Percentiles rank a stretch among this genome's conserved stretches.
Evolutionary conservation across 495 filamentous ascomycete species (phyloP).

Genomic region (Xylaria sp.): DNA sequence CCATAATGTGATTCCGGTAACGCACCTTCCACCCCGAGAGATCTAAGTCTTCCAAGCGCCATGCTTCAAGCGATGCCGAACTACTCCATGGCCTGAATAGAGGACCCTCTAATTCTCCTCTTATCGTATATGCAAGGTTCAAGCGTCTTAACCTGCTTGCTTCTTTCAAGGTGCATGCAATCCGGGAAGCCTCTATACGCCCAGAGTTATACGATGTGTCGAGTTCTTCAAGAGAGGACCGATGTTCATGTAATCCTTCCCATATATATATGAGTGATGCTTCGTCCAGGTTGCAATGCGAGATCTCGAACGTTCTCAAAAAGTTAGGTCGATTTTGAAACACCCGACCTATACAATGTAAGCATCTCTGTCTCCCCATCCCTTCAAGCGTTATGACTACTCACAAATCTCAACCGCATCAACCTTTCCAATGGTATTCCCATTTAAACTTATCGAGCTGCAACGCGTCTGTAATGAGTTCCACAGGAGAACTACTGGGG

Average conservation of each 20-base stretch:
- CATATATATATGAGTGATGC: slow-evolving; percentile 62
- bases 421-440: slow-evolving; percentile 81
- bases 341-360: slow-evolving; percentile 30
- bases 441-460: slow-evolving; percentile 81
- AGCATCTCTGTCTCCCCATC: not conserved
- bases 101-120: slow-evolving; percentile 34
- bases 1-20: slow-evolving; percentile 4
- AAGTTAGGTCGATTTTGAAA: slow-evolving; percentile 38
- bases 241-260: slow-evolving; percentile 67
- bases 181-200: slow-evolving; percentile 68
- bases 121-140: slow-evolving; percentile 39
- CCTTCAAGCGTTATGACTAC: slow-evolving; percentile 12
- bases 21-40: slow-evolving; percentile 67
- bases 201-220: slow-evolving; percentile 80
- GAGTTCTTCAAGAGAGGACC: slow-evolving; percentile 74
- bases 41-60: slow-evolving; percentile 77
- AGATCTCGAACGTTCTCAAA: slow-evolving; percentile 80
- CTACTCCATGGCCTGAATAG: slow-evolving; percentile 38
- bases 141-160: slow-evolving; percentile 30
- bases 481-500: slow-evolving; percentile 80
- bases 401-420: slow-evolving; percentile 69
- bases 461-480: slow-evolving; percentile 75
- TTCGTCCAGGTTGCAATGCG: slow-evolving; percentile 75
- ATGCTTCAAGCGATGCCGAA: slow-evolving; percentile 59
- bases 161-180: slow-evolving; percentile 49